phyloP scores from a whole-genome alignment of 1,284 basidiomycete genomes.

The Cutaneotrichosporon dermatis region DNA sequence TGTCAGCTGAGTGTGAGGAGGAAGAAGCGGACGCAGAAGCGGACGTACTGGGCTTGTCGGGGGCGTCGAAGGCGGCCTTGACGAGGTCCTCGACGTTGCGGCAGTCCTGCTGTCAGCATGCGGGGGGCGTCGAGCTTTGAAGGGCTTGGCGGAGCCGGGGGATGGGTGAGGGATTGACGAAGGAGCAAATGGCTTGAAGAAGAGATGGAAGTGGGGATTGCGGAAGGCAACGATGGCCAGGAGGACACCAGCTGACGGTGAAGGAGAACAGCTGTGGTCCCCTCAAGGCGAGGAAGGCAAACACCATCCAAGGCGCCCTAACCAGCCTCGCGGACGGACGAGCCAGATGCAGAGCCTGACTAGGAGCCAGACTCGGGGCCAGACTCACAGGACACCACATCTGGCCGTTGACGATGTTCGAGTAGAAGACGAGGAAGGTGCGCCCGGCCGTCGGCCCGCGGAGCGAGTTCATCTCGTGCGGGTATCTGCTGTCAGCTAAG shows the following conservation, averaged over 20 bases:
- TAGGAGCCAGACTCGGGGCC: not conserved
- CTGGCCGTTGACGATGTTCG: slow-evolving; percentile 43
- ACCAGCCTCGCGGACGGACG: too few species aligned
- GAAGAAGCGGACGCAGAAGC: not conserved
- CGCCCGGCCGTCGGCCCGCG: slow-evolving; percentile 38
- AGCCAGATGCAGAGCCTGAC: not conserved
- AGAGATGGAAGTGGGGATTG: too few species aligned
- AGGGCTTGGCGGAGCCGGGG: too few species aligned
- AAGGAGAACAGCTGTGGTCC: too few species aligned
- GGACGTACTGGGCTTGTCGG: slow-evolving; percentile 54
- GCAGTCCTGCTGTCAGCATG: slow-evolving; percentile 60
- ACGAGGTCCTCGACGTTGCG: slow-evolving; percentile 61
- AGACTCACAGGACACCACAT: slow-evolving; percentile 51
- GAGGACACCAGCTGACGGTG: too few species aligned
- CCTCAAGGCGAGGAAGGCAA: too few species aligned
- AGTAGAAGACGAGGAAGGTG: slow-evolving; percentile 49
- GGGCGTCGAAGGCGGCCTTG: slow-evolving; percentile 55
- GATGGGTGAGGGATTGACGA: too few species aligned
- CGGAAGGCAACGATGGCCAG: too few species aligned
- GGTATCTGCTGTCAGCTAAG: slow-evolving; percentile 26
- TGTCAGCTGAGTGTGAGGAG: not conserved
- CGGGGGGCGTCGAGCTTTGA: too few species aligned
- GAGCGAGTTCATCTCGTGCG: slow-evolving; percentile 42
- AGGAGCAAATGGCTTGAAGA: too few species aligned
- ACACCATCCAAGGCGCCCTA: too few species aligned